Evolutionary conservation across 2,329 filamentous ascomycete species (phyloP).

Genomic region (Xylariaceae sp.): DNA sequence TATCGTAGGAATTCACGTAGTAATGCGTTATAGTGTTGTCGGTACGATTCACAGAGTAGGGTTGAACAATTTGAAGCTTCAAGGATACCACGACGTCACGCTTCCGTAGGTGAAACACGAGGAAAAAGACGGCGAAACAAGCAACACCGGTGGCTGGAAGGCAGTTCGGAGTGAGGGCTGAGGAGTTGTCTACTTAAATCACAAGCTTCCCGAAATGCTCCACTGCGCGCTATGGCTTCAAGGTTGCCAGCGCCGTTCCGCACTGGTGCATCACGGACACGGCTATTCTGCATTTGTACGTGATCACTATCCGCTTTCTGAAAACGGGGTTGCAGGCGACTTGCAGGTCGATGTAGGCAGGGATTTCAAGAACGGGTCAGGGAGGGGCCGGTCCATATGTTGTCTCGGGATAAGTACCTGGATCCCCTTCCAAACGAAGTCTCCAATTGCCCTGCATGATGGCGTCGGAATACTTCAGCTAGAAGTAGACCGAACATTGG

Average conservation of each 20-base stretch:
- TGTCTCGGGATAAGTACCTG: constrained; percentile 2
- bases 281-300: neutral
- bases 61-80: no score
- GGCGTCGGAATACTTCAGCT: neutral
- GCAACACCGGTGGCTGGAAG: neutral
- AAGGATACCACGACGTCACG: no score
- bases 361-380: constrained; percentile 1
- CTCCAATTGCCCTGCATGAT: neutral
- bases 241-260: neutral
- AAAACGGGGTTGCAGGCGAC: neutral
- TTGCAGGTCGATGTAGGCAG: neutral
- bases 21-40: no score
- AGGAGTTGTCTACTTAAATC: neutral
- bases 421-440: neutral
- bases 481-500: neutral
- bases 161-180: neutral
- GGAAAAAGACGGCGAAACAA: neutral
- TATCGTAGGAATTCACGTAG: no score
- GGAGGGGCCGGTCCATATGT: neutral
- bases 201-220: neutral
- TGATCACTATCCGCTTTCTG: neutral
- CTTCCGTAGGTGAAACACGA: no score
- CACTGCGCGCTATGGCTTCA: neutral
- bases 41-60: no score
- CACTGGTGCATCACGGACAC: neutral